Evolutionary conservation across 768 basidiomycete genomes (phyloP), one percentile per base, ranked within the genome.

Genomic region (Cyathus striatus): DNA sequence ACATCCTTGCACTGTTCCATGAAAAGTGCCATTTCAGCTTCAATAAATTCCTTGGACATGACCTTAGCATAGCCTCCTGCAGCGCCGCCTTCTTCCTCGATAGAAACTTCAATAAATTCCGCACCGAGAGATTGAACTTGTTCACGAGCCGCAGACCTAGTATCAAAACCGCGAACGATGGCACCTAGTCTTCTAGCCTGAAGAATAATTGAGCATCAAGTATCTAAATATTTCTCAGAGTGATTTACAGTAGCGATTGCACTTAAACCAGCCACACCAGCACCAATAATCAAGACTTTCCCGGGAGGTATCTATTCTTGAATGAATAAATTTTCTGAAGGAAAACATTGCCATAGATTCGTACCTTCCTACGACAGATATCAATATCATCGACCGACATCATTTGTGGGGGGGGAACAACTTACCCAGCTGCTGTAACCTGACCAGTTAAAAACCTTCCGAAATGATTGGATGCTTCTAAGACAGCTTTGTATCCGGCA

Each of bases 121-220:
- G 90, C 90, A 20, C 90, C 90, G 26, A 92, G 76, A 38, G 90
- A 91, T 58, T 91, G 83, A 6, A 93, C 86, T 59, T 93, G 90
- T 67, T 93, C 90, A 33, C 85, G 81, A 43, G 85, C 90, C 35
- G 83, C 90, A 20, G 88, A 71, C 21, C 90, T 79, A 12, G 90
- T 86, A 60, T 93, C 90, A 52, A 93, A 93, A 4, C 84, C 90
- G 51, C 89, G 81, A 43, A 91, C 89, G 46, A 93, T 88, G 20
- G 90, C 90, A 30, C 90, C 90, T 52, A 92, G 74, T 17, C 90
- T 75, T 57, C 83, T 74, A 6, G 88, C 88, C 86, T 87, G 40
- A 5, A 18, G 30, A 42, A 40, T 23, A 40, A 16, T 20, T 37
- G 38, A 32, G 16, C n/a, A 39, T 30, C 33, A 3, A 37, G 16